A percentile compares a stretch with the other conserved stretches of the same genome.
Evolutionary conservation across 2,329 filamentous ascomycete genomes (phyloP).

Genomic region (Hypoxylon sp.): DNA sequence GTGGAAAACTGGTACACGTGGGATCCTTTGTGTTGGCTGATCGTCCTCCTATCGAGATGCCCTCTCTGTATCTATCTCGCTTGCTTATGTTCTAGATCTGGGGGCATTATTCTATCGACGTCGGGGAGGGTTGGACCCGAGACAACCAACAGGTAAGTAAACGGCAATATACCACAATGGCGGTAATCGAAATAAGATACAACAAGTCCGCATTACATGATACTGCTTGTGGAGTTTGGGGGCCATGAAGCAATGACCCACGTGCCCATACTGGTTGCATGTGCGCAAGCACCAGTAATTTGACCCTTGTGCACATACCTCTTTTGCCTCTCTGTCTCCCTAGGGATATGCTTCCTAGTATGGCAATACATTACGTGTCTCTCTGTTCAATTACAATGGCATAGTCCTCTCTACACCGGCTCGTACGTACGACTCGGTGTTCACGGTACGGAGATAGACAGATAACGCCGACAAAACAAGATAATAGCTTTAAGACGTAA

Average conservation of each 20-base stretch:
- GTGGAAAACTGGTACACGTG: slow-evolving; percentile 18
- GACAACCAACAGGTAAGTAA: not conserved
- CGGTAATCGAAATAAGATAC: slow-evolving; percentile 7
- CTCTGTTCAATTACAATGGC: slow-evolving; percentile 11
- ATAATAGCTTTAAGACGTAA: slow-evolving; percentile 11
- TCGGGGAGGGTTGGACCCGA: slow-evolving; percentile 18
- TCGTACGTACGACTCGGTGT: slow-evolving; percentile 7
- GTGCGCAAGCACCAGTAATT: slow-evolving; percentile 15
- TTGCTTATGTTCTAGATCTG: slow-evolving; percentile 26
- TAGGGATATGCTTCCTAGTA: not conserved
- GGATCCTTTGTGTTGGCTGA: not conserved
- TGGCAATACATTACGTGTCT: slow-evolving; percentile 11
- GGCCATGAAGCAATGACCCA: slow-evolving; percentile 6
- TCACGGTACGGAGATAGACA: slow-evolving; percentile 27
- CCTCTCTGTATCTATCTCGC: not conserved
- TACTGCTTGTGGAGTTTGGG: slow-evolving; percentile 2
- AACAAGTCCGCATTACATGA: not conserved
- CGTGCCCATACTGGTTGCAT: slow-evolving; percentile 15
- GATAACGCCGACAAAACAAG: slow-evolving; percentile 26
- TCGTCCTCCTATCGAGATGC: slow-evolving; percentile 1
- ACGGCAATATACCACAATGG: not conserved
- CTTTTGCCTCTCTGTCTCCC: slow-evolving; percentile 9
- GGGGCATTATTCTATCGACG: slow-evolving; percentile 3
- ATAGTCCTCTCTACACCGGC: slow-evolving; percentile 14
- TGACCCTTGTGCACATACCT: slow-evolving; percentile 13